Percentiles rank a stretch among this genome's conserved stretches.
Evolutionary conservation across 2,329 filamentous ascomycete genomes (phyloP).

Genomic region (Hymenoscyphus linearis): DNA sequence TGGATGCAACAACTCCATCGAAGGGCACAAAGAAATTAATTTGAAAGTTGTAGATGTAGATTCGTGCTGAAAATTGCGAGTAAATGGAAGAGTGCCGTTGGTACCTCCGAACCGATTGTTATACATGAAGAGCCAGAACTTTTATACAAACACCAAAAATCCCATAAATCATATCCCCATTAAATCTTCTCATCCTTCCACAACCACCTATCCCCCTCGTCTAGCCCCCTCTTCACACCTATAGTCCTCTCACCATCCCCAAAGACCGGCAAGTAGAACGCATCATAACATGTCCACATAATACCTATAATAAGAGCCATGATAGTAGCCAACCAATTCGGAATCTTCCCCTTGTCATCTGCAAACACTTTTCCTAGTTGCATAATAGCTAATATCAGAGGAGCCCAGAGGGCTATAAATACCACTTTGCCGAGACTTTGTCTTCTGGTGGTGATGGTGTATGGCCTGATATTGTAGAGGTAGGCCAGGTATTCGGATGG

Average conservation of each 20-base stretch:
- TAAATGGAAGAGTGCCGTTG: no score
- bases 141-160: neutral
- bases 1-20: no score
- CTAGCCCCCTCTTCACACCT: slow-evolving; percentile 2
- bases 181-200: slow-evolving; percentile 9
- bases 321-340: slow-evolving; percentile 57
- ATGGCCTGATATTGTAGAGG: slow-evolving; percentile 63
- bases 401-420: slow-evolving; percentile 55
- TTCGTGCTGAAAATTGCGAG: no score
- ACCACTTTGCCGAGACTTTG: slow-evolving; percentile 63
- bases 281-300: slow-evolving; percentile 63
- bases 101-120: no score
- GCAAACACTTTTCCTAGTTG: slow-evolving; percentile 45
- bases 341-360: slow-evolving; percentile 62
- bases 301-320: slow-evolving; percentile 48
- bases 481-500: slow-evolving; percentile 74
- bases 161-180: neutral
- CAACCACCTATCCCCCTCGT: slow-evolving; percentile 8
- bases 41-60: no score
- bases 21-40: no score
- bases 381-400: slow-evolving; percentile 51
- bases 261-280: slow-evolving; percentile 60
- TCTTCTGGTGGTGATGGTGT: slow-evolving; percentile 58
- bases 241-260: slow-evolving; percentile 76
- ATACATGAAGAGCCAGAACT: no score